Conservation (phyloP, 345 rosid species). For the Triadica sebifera region DNA sequence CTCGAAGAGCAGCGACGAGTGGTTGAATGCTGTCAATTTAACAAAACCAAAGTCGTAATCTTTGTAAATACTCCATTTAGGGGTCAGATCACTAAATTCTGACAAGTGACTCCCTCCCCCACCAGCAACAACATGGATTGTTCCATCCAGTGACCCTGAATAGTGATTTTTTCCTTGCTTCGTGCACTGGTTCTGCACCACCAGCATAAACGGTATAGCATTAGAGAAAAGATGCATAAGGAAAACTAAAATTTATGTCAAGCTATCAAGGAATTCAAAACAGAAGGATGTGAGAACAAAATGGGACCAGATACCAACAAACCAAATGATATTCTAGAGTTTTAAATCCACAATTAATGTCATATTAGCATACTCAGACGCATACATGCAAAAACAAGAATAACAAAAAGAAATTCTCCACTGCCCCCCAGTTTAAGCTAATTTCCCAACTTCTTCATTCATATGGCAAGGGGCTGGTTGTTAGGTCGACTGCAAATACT, state of each 20-base stretch:
- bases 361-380: too few relatives aligned
- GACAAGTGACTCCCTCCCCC: constrained; percentile 82
- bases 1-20: constrained; percentile 76
- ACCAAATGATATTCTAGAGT: background rate
- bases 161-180: constrained; percentile 48
- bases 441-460: background rate
- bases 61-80: constrained; percentile 71
- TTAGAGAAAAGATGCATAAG: background rate
- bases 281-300: background rate
- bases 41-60: constrained; percentile 79
- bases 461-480: too few relatives aligned
- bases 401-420: background rate
- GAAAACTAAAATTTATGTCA: background rate
- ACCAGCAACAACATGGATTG: constrained; percentile 87
- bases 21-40: constrained; percentile 72
- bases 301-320: background rate
- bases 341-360: too few relatives aligned
- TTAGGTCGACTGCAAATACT: too few relatives aligned
- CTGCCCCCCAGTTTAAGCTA: background rate
- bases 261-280: background rate
- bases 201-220: constrained; percentile 2
- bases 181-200: constrained; percentile 68
- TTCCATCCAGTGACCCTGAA: constrained; percentile 64
- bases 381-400: too few relatives aligned
- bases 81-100: constrained; percentile 41